Conservation (phyloP, 2,329 filamentous ascomycete genomes). For the Incumbomyces delicatus region DNA sequence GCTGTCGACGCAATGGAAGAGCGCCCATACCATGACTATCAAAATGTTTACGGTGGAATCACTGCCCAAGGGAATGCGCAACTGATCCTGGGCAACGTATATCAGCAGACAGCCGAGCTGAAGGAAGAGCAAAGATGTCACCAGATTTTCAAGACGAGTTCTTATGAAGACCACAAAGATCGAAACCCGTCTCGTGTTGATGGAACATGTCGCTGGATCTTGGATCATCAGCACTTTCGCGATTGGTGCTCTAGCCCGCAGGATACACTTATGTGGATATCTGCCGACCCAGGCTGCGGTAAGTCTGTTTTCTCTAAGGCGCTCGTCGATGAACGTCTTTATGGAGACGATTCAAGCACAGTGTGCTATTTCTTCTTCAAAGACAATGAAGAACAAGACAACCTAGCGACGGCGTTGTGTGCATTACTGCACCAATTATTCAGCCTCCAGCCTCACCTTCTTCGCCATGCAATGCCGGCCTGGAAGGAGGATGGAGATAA, state of each 20-base stretch:
- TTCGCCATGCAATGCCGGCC: slow-evolving; percentile 14
- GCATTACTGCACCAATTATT: slow-evolving; percentile 32
- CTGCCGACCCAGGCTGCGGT: slow-evolving; percentile 32
- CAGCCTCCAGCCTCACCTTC: slow-evolving; percentile 18
- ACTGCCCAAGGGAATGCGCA: too few relatives aligned
- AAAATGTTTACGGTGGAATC: too few relatives aligned
- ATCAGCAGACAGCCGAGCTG: too few relatives aligned
- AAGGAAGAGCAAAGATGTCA: slow-evolving; percentile 28
- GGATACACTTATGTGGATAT: slow-evolving; percentile 29
- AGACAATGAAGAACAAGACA: slow-evolving; percentile 27
- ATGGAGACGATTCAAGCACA: slow-evolving; percentile 14
- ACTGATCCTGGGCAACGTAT: too few relatives aligned
- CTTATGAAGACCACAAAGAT: slow-evolving; percentile 25
- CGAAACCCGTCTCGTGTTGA: slow-evolving; percentile 23
- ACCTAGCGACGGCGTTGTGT: slow-evolving; percentile 24
- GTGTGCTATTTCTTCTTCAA: slow-evolving; percentile 32
- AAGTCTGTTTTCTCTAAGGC: slow-evolving; percentile 31
- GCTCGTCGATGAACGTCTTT: slow-evolving; percentile 24
- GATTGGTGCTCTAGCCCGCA: slow-evolving; percentile 19
- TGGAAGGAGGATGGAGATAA: slow-evolving; percentile 11
- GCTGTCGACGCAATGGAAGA: too few relatives aligned
- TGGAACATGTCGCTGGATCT: slow-evolving; percentile 26
- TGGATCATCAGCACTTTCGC: slow-evolving; percentile 21
- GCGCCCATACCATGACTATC: too few relatives aligned
- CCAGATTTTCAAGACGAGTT: slow-evolving; percentile 5